A percentile compares a stretch with the other conserved stretches of the same genome.
Evolutionary conservation across 345 rosid species (phyloP).

Genomic region (Rhodomyrtus tomentosa): DNA sequence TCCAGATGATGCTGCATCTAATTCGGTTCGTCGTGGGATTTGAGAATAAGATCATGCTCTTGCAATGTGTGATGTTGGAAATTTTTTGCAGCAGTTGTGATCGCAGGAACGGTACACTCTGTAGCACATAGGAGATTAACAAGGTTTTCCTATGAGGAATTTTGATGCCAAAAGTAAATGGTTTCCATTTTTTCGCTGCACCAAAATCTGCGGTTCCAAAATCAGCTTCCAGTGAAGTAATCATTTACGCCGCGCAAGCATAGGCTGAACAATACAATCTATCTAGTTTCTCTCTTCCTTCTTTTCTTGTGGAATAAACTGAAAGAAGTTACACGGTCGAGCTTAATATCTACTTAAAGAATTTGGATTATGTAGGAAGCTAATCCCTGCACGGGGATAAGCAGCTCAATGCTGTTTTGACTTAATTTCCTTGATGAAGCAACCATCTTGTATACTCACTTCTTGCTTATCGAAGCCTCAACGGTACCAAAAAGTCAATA

Average conservation of each 20-base stretch:
- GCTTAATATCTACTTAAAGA: not conserved
- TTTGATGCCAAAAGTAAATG: too few species aligned
- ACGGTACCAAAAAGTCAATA: not conserved
- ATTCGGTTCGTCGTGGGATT: not conserved
- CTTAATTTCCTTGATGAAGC: not conserved
- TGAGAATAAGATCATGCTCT: not conserved
- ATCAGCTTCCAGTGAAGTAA: not conserved
- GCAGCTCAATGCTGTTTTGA: not conserved
- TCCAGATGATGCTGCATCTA: not conserved
- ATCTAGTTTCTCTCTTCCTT: not conserved
- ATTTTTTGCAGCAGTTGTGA: not conserved
- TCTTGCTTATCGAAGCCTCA: not conserved
- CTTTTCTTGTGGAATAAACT: not conserved
- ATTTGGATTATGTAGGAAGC: not conserved
- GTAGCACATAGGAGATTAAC: not conserved
- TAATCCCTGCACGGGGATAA: not conserved
- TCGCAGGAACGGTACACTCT: not conserved
- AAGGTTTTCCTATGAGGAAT: too few species aligned
- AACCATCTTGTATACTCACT: not conserved
- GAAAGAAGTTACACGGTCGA: not conserved
- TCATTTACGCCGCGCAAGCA: not conserved
- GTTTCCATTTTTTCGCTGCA: not conserved
- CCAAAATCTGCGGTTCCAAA: not conserved
- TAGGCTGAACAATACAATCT: not conserved
- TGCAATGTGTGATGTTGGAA: not conserved